Evolutionary conservation across 2,329 filamentous ascomycete genomes (phyloP).

Genomic region (Beauveria sp.): DNA sequence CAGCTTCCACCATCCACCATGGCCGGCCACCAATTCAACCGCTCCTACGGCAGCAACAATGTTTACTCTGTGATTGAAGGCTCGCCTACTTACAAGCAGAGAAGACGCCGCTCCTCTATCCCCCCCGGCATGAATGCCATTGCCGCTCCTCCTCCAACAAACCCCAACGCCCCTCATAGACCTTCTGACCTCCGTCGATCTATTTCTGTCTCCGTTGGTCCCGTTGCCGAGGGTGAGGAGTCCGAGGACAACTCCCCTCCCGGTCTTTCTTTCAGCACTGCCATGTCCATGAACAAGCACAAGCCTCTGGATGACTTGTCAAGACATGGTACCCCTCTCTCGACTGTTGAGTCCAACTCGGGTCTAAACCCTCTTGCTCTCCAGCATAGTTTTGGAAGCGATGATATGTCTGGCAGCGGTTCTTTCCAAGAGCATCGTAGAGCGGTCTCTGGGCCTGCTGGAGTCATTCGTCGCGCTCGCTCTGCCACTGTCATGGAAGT

Average conservation of each 20-base stretch:
- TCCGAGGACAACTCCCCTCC: slow-evolving; percentile 71
- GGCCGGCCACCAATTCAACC: slow-evolving; percentile 69
- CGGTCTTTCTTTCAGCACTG: slow-evolving; percentile 63
- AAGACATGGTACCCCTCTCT: slow-evolving; percentile 82
- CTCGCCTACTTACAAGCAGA: slow-evolving; percentile 97
- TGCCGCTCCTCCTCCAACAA: slow-evolving; percentile 56
- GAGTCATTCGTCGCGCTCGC: slow-evolving; percentile 79
- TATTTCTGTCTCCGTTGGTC: slow-evolving; percentile 78
- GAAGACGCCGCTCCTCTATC: slow-evolving; percentile 86
- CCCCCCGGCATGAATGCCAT: slow-evolving; percentile 67
- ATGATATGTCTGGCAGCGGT: slow-evolving; percentile 13
- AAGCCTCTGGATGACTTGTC: slow-evolving; percentile 60
- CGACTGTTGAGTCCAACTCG: slow-evolving; percentile 75
- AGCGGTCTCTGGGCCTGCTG: slow-evolving; percentile 62
- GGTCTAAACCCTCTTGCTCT: slow-evolving; percentile 62
- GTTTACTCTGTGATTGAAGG: slow-evolving; percentile 96
- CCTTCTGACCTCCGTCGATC: slow-evolving; percentile 89
- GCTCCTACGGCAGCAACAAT: slow-evolving; percentile 65
- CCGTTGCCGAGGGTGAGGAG: slow-evolving; percentile 73
- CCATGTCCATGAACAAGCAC: slow-evolving; percentile 66
- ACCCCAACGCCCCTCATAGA: slow-evolving; percentile 56
- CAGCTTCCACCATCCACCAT: slow-evolving; percentile 83
- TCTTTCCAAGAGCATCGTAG: slow-evolving; percentile 43
- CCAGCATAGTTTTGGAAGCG: slow-evolving; percentile 57
- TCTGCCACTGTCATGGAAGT: slow-evolving; percentile 96